Evolutionary conservation across 2,329 filamentous ascomycete species (phyloP).

Genomic region (Neocatenulostroma microsporum): DNA sequence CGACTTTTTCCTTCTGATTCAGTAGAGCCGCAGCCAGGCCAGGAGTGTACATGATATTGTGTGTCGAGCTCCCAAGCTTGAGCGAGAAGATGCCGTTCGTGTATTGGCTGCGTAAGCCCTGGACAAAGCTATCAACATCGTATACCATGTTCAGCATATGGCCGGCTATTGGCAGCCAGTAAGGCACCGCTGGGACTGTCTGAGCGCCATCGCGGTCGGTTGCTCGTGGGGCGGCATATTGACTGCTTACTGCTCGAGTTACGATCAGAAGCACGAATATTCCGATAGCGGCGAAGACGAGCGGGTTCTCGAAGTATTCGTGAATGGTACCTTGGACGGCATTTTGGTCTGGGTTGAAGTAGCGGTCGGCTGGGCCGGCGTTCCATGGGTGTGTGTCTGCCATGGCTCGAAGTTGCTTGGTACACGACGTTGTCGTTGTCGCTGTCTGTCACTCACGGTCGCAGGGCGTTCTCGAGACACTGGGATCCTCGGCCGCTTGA

Average conservation of each 20-base stretch:
- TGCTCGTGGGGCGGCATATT: too few species aligned
- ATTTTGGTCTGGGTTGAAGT: neutral
- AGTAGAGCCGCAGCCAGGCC: slow-evolving; percentile 39
- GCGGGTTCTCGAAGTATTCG: slow-evolving; percentile 6
- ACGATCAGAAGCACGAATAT: slow-evolving; percentile 12
- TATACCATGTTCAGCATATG: slow-evolving; percentile 46
- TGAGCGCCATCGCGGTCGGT: slow-evolving; percentile 16
- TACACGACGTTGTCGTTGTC: too few species aligned
- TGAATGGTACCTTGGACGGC: neutral
- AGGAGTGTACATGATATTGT: slow-evolving; percentile 45
- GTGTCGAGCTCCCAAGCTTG: slow-evolving; percentile 42
- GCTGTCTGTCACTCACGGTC: too few species aligned
- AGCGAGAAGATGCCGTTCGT: slow-evolving; percentile 41
- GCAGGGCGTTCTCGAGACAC: too few species aligned
- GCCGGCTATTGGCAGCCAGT: slow-evolving; percentile 53
- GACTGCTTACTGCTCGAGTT: slow-evolving; percentile 17
- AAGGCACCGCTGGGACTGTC: slow-evolving; percentile 37
- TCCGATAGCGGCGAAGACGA: slow-evolving; percentile 6
- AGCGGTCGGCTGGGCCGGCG: neutral
- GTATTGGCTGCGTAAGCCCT: slow-evolving; percentile 32
- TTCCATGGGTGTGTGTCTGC: neutral
- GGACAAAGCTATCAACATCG: slow-evolving; percentile 39
- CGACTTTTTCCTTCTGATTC: slow-evolving; percentile 28
- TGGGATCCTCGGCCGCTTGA: too few species aligned
- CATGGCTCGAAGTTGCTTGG: too few species aligned